Base-by-base conservation (phyloP, 1,284 basidiomycete genomes). In the Lignosus rhinocerotis region DNA sequence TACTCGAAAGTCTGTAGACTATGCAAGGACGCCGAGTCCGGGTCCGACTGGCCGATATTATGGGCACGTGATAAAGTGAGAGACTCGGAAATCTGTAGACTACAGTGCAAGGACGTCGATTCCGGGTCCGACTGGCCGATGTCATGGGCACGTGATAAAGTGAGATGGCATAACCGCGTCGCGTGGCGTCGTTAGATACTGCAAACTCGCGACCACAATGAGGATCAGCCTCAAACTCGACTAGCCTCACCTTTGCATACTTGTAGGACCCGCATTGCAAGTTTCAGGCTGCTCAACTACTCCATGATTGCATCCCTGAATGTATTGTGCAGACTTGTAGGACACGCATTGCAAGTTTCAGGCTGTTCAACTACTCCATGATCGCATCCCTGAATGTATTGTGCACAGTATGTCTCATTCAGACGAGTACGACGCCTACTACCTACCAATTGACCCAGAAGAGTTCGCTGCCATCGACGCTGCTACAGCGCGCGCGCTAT, bases 341-440 rank as follows among this genome's bases (percentile, higher is more conserved):
- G 39, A 42, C 2, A 4, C 11, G n/a, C 30, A 46, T 41, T 30
- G 53, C 45, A 54, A 47, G 53, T 38, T 11, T 46, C 2, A 16
- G 14, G 14, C n/a, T 2, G 33, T 19, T n/a, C 6, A 17, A 19
- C 2, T 5, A 19, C 14, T 19, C n/a, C 11, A 5, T 17, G 14
- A 12, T 5, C 11, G 19, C 14, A 4, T 33, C 31, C 8, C 44
- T 46, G 16, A 44, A 32, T 8, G 9, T 3, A 9, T 16, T 48
- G 7, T 16, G 12, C 2, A 14, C 21, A 57, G 52, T 51, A 61
- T 61, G 56, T 46, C 60, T 14, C 46, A 56, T 6, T 43, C 55
- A 14, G 68, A 68, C 63, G 68, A 70, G 38, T 70, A 67, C 61
- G 68, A 70, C 58, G 57, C 51, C 10, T 64, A 60, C 49, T 66